Evolutionary conservation across 306 rosid genomes (phyloP).

Genomic region (Rosa multiflora): DNA sequence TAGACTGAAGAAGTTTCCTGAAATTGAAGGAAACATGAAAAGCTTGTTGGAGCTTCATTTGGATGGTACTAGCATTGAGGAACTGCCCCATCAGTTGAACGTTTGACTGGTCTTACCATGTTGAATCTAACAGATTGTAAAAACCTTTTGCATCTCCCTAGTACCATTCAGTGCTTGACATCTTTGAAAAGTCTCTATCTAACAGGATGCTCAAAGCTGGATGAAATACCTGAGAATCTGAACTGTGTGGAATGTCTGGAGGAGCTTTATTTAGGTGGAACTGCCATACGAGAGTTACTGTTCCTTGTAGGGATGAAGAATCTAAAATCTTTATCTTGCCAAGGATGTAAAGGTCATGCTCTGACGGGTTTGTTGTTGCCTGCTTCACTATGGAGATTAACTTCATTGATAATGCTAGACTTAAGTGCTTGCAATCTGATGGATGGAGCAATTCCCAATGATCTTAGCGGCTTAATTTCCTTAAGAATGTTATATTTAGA

Average conservation of each 20-base stretch:
- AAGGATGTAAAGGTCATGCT: background rate
- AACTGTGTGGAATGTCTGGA: background rate
- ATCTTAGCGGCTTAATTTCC: background rate
- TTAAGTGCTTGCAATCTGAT: constrained; percentile 15
- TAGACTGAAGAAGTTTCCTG: background rate
- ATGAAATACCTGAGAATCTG: background rate
- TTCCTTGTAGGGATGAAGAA: constrained; percentile 3
- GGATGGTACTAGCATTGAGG: background rate
- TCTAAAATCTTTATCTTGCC: background rate
- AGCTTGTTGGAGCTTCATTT: background rate
- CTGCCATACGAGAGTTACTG: constrained; percentile 11
- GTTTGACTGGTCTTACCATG: background rate
- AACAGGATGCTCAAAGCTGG: constrained; percentile 16
- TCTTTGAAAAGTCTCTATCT: constrained; percentile 14
- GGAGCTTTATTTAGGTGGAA: background rate
- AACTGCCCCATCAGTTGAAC: background rate
- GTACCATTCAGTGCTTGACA: constrained; percentile 11
- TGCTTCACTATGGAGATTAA: background rate
- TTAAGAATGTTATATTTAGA: background rate
- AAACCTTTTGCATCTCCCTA: constrained; percentile 16
- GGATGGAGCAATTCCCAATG: constrained; percentile 9
- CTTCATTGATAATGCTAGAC: background rate
- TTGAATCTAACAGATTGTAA: constrained; percentile 19
- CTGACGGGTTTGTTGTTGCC: background rate
- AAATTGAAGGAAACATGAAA: background rate